Percentiles rank a stretch among this genome's conserved stretches.
Evolutionary conservation across 148 eudicot species (phyloP).

Genomic region (Vaccinium corymbosum): DNA sequence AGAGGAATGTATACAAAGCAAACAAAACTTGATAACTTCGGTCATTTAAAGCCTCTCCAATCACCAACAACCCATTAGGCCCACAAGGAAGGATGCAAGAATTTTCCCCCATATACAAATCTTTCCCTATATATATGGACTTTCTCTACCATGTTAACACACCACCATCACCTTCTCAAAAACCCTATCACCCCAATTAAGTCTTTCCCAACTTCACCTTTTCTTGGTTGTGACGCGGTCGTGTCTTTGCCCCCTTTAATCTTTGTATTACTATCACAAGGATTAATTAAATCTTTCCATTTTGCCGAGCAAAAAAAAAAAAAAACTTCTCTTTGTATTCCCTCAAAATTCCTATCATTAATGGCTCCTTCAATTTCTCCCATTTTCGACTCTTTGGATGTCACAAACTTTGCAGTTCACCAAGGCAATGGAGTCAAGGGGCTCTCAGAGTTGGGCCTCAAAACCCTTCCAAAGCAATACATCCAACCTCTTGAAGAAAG

Average conservation of each 20-base stretch:
- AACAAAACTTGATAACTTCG: too few species aligned
- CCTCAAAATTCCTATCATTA: neutral
- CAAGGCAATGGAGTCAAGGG: conserved; percentile 42
- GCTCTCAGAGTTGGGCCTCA: conserved; percentile 22
- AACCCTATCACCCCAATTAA: neutral
- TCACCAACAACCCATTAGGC: too few species aligned
- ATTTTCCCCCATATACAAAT: neutral
- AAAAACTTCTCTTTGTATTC: neutral
- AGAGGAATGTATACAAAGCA: too few species aligned
- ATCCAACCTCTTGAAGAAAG: conserved; percentile 34
- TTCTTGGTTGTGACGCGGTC: neutral
- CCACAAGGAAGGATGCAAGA: too few species aligned
- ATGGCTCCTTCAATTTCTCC: neutral
- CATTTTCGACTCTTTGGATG: neutral
- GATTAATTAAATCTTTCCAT: too few species aligned
- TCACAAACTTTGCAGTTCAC: conserved; percentile 17
- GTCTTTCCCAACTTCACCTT: neutral
- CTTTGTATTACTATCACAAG: too few species aligned
- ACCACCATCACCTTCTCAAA: conserved; percentile 1
- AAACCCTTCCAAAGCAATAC: conserved; percentile 23
- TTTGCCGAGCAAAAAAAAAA: too few species aligned
- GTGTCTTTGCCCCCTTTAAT: too few species aligned
- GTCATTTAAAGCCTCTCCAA: too few species aligned
- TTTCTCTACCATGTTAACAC: neutral
- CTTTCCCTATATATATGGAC: neutral